Conservation (phyloP, 164 flowering plant genomes). For the Pachysandra terminalis region DNA sequence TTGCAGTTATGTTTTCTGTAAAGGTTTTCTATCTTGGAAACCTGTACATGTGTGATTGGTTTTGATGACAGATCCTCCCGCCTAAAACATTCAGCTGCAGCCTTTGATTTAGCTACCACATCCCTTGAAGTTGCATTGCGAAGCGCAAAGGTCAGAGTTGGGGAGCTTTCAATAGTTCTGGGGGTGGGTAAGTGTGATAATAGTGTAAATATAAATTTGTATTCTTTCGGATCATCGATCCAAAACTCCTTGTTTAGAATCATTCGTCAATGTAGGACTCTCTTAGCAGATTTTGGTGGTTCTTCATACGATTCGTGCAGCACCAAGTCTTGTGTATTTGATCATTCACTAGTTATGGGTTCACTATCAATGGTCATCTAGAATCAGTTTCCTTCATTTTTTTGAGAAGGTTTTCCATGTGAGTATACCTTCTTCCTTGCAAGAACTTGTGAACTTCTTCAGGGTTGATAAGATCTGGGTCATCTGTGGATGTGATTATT, state of each 20-base stretch:
- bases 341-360: too few species aligned
- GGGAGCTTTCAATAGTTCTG: too few species aligned
- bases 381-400: too few species aligned
- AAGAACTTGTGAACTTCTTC: conserved; percentile 3
- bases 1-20: too few species aligned
- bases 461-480: conserved; percentile 13
- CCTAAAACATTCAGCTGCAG: neutral
- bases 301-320: too few species aligned
- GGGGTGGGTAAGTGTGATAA: conserved; percentile 13
- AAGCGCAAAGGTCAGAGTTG: neutral
- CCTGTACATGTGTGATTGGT: too few species aligned
- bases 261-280: neutral
- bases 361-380: too few species aligned
- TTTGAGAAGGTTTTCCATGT: neutral
- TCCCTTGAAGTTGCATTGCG: too few species aligned
- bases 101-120: neutral
- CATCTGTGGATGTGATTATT: conserved; percentile 17
- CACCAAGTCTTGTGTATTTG: too few species aligned
- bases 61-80: too few species aligned
- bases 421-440: conserved; percentile 4
- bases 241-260: neutral
- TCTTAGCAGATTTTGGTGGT: neutral
- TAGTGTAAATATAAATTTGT: conserved; percentile 20
- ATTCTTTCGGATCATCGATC: conserved; percentile 1
- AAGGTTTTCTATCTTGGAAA: too few species aligned